Percentiles rank a stretch among this genome's conserved stretches.
Conservation (phyloP, 2,329 filamentous ascomycete species). For the Paraconiothyrium sp. region DNA sequence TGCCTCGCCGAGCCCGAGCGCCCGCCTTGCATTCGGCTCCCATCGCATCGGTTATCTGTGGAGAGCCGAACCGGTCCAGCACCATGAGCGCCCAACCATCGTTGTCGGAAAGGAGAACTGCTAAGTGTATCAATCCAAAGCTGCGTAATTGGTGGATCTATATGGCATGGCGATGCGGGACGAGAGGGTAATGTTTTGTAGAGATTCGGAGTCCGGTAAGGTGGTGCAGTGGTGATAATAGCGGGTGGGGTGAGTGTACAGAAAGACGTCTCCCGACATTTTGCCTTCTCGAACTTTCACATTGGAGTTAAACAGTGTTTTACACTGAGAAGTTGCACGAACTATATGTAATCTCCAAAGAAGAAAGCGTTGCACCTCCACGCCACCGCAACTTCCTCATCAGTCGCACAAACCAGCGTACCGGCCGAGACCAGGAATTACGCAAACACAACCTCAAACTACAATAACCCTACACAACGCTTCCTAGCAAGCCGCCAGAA, state of each 20-base stretch:
- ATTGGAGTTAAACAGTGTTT: not conserved
- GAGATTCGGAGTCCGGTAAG: not conserved
- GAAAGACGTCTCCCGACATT: not conserved
- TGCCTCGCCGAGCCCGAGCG: no score
- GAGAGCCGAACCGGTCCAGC: conserved; percentile 6
- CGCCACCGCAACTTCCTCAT: not conserved
- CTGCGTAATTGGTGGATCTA: not conserved
- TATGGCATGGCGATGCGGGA: not conserved
- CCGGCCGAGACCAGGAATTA: not conserved
- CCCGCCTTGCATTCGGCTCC: not conserved
- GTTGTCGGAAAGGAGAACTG: not conserved
- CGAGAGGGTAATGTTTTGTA: not conserved
- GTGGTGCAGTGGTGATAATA: not conserved
- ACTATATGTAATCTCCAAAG: not conserved
- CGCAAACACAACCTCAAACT: not conserved
- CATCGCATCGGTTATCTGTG: conserved; percentile 7
- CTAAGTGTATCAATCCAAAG: not conserved
- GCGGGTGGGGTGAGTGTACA: not conserved
- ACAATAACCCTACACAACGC: not conserved
- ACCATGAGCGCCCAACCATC: not conserved
- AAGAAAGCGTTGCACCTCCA: not conserved
- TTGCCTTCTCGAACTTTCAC: not conserved
- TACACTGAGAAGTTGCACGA: no score
- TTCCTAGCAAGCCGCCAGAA: not conserved
- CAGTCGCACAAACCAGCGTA: not conserved